These are phyloP conservation scores for Achlya hypogyna DNA, from an alignment of 352 stramenopile species.

Conservation along the genomic window DNA sequence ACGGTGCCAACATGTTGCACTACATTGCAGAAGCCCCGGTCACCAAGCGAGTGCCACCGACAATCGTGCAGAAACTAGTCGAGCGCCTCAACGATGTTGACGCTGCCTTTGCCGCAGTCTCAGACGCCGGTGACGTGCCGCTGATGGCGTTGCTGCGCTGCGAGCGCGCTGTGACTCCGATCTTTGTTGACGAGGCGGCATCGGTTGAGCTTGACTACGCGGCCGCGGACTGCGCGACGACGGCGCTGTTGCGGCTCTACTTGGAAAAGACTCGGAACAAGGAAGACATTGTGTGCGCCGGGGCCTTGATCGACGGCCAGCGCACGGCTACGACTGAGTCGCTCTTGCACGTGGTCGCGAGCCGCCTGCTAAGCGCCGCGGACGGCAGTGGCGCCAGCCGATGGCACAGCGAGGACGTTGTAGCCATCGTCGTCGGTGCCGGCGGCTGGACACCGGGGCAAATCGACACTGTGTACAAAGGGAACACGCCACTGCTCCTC, in stretches of 20 bases:
- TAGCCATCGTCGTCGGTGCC: neutral
- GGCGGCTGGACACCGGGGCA: neutral
- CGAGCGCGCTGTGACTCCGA: conserved; percentile 21
- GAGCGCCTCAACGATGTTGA: conserved; percentile 26
- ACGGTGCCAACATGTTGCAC: conserved; percentile 55
- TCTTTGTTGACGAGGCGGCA: conserved; percentile 34
- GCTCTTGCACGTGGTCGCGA: conserved; percentile 41
- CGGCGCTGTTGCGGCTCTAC: conserved; percentile 41
- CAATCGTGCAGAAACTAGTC: conserved; percentile 33
- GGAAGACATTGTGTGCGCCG: neutral
- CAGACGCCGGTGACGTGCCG: conserved; percentile 37
- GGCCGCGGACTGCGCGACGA: conserved; percentile 33
- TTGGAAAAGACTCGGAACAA: conserved; percentile 33
- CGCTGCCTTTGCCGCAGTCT: conserved; percentile 41
- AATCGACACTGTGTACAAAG: neutral
- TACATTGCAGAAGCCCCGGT: conserved; percentile 28
- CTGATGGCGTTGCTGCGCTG: conserved; percentile 37
- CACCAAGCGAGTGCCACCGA: conserved; percentile 21
- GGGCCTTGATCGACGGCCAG: neutral
- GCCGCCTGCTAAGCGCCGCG: conserved; percentile 25
- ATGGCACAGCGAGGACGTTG: neutral
- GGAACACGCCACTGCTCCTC: neutral
- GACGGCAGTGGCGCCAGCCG: neutral
- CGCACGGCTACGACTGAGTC: conserved; percentile 23
- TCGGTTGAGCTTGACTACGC: conserved; percentile 29